These are phyloP conservation scores for Lignosus rhinocerotis DNA, from an alignment of 1,284 basidiomycete species.

Conservation along the genomic window DNA sequence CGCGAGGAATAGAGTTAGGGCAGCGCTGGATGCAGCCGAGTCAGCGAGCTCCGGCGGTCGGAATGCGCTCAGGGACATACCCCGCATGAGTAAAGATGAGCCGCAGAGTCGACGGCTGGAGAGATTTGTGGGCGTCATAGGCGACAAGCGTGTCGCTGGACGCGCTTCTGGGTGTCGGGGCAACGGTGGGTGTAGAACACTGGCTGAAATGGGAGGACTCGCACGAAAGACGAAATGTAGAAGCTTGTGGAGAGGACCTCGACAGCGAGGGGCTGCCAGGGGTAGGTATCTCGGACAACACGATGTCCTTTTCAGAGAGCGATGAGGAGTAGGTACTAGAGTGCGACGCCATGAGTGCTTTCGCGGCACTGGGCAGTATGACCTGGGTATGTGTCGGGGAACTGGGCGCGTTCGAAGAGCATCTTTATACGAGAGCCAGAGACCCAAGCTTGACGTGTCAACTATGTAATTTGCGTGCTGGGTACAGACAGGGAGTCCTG, in stretches of 20 bases:
- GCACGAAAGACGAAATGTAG: conserved; percentile 15
- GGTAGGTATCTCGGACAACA: conserved; percentile 2
- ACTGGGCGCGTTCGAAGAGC: conserved; percentile 2
- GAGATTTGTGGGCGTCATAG: conserved; percentile 15
- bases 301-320: conserved; percentile 13
- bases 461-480: conserved; percentile 23
- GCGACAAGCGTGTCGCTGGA: conserved; percentile 30
- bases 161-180: conserved; percentile 18
- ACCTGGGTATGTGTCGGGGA: conserved; percentile 12
- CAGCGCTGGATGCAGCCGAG: conserved; percentile 50
- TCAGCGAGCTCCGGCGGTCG: conserved; percentile 15
- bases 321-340: conserved; percentile 4
- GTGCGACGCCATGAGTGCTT: conserved; percentile 10
- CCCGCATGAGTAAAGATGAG: conserved; percentile 57
- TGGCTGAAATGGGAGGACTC: conserved; percentile 19
- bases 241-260: conserved; percentile 3
- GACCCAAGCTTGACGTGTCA: conserved; percentile 20
- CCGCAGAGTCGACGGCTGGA: conserved; percentile 44
- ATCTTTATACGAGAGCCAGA: conserved; percentile 19
- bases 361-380: neutral
- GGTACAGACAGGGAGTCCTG: conserved; percentile 9
- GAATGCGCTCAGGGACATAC: conserved; percentile 35
- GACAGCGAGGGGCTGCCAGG: neutral
- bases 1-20: conserved; percentile 73
- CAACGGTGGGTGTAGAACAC: conserved; percentile 10